phyloP scores from a whole-genome alignment of 148 eudicot species.

The Fagopyrum esculentum region DNA sequence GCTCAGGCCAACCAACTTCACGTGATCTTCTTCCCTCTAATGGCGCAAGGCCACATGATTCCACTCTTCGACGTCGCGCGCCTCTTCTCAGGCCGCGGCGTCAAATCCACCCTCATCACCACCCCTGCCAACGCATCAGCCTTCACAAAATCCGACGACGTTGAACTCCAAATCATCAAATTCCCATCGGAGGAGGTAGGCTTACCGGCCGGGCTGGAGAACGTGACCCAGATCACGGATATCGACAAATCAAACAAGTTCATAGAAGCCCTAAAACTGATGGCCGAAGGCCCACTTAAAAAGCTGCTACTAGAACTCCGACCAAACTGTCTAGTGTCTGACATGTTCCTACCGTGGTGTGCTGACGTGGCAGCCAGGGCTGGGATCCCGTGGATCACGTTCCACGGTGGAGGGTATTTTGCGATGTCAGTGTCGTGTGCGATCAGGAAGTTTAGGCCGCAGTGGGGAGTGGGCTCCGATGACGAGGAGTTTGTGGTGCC shows the following conservation, averaged over 20 bases:
- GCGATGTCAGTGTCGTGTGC: slow-evolving; percentile 14
- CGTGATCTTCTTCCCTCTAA: slow-evolving; percentile 31
- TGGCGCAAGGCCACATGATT: slow-evolving; percentile 42
- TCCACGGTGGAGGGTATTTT: slow-evolving; percentile 21
- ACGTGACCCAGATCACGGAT: neutral
- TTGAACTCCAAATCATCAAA: slow-evolving; percentile 6
- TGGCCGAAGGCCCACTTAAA: slow-evolving; percentile 22
- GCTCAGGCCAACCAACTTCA: slow-evolving; percentile 4
- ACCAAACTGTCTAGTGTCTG: slow-evolving; percentile 32
- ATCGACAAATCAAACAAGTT: neutral
- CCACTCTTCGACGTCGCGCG: slow-evolving; percentile 34
- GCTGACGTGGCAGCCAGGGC: slow-evolving; percentile 18
- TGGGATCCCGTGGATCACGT: slow-evolving; percentile 24
- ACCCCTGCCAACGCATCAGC: slow-evolving; percentile 33
- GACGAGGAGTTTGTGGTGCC: slow-evolving; percentile 24
- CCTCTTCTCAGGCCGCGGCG: slow-evolving; percentile 25
- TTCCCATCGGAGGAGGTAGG: slow-evolving; percentile 28
- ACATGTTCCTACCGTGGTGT: slow-evolving; percentile 35
- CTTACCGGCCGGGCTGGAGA: slow-evolving; percentile 31
- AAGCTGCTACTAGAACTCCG: neutral
- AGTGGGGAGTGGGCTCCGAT: slow-evolving; percentile 13
- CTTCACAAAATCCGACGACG: slow-evolving; percentile 10
- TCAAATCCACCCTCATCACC: slow-evolving; percentile 33
- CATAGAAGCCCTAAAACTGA: slow-evolving; percentile 16
- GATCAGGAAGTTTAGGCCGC: slow-evolving; percentile 13